A percentile compares a stretch with the other conserved stretches of the same genome.
Evolutionary conservation across 768 basidiomycete genomes (phyloP).

Genomic region (Rhodotorula babjevae): DNA sequence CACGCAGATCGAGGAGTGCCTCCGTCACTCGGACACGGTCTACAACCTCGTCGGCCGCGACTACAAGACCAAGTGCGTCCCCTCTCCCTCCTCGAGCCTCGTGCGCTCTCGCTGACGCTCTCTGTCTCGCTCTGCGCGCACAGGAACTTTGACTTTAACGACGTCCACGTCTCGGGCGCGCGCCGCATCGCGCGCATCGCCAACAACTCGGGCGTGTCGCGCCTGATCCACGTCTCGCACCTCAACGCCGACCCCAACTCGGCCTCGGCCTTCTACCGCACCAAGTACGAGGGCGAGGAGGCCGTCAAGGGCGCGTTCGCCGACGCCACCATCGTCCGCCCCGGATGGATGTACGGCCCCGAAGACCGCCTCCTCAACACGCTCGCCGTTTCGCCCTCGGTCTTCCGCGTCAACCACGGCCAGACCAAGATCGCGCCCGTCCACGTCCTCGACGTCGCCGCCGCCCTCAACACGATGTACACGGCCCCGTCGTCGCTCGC

Average conservation of each 20-base stretch:
- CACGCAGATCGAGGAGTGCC: conserved; percentile 83
- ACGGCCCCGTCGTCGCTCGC: conserved; percentile 57
- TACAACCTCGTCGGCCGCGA: conserved; percentile 93
- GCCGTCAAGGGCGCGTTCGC: conserved; percentile 78
- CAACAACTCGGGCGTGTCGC: conserved; percentile 67
- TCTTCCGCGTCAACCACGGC: conserved; percentile 88
- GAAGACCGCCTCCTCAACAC: conserved; percentile 92
- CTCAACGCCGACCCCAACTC: conserved; percentile 79
- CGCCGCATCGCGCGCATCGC: conserved; percentile 79
- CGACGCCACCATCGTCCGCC: conserved; percentile 79
- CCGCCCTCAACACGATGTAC: conserved; percentile 74
- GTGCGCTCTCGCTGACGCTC: background rate
- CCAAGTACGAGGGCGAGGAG: conserved; percentile 86
- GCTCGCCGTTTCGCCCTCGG: conserved; percentile 85
- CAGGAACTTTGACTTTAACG: conserved; percentile 81
- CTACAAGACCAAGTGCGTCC: conserved; percentile 80
- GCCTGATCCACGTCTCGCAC: conserved; percentile 91
- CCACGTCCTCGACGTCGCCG: conserved; percentile 91
- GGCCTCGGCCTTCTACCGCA: conserved; percentile 73
- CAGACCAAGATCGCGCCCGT: conserved; percentile 83
- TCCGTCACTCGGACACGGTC: conserved; percentile 90
- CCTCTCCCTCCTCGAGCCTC: background rate
- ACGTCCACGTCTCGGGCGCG: conserved; percentile 77
- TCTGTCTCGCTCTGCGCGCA: background rate
- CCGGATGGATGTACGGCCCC: conserved; percentile 79